Evolutionary conservation across 2,329 filamentous ascomycete species (phyloP).

Genomic region (Calonectria pteridis): DNA sequence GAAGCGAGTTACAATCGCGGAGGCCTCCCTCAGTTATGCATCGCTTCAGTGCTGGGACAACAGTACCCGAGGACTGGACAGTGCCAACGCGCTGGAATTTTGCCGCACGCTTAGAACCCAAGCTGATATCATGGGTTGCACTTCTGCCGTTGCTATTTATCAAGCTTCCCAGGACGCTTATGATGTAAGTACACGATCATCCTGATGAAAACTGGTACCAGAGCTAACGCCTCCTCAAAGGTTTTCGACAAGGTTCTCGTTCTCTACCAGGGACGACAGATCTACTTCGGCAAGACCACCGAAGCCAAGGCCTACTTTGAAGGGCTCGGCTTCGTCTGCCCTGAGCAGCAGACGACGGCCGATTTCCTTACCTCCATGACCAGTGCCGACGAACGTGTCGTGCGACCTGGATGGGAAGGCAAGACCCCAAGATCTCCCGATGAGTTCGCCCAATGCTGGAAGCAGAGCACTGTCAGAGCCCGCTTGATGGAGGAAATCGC

Average conservation of each 20-base stretch:
- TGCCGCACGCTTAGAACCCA: conserved; percentile 70
- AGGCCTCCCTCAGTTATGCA: conserved; percentile 48
- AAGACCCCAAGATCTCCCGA: conserved; percentile 50
- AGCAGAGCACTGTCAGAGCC: conserved; percentile 35
- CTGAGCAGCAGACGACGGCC: conserved; percentile 70
- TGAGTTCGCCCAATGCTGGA: conserved; percentile 51
- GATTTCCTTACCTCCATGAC: conserved; percentile 75
- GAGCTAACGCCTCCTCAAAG: conserved; percentile 50
- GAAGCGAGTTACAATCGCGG: conserved; percentile 53
- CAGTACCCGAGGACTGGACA: conserved; percentile 72
- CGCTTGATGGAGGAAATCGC: conserved; percentile 46
- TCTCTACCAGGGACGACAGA: conserved; percentile 75
- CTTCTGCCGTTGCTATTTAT: conserved; percentile 73
- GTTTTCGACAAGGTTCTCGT: conserved; percentile 77
- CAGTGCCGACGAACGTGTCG: conserved; percentile 47
- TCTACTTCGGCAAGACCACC: conserved; percentile 55
- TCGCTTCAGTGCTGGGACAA: conserved; percentile 79
- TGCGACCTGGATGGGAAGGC: conserved; percentile 47
- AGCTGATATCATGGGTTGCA: conserved; percentile 69
- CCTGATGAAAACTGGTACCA: conserved; percentile 31
- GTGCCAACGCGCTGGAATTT: conserved; percentile 73
- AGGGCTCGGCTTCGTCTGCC: conserved; percentile 67
- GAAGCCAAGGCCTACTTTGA: conserved; percentile 43
- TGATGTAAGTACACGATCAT: conserved; percentile 33
- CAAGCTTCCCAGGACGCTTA: conserved; percentile 63